These are phyloP conservation scores for Hydnomerulius pinastri DNA, from an alignment of 768 basidiomycete species.

Conservation along the genomic window DNA sequence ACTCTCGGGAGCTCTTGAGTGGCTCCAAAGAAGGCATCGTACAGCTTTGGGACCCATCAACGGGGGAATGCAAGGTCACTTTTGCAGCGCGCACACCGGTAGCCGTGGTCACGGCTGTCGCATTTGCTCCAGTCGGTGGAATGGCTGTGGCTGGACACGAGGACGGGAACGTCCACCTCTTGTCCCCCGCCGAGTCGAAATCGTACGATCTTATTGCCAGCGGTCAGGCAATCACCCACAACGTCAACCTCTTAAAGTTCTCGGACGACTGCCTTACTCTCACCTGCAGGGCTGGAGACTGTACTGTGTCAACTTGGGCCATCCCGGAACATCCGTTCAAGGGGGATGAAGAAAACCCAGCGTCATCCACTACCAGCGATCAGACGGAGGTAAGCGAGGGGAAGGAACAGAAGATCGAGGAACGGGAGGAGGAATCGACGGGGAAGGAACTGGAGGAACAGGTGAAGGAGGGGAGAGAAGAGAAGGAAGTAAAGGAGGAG, in stretches of 20 bases:
- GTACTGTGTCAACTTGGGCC: not conserved
- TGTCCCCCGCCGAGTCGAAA: not conserved
- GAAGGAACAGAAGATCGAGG: too few species aligned
- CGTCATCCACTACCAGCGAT: not conserved
- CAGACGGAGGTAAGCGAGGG: too few species aligned
- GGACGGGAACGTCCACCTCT: constrained; percentile 9
- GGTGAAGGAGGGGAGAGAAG: too few species aligned
- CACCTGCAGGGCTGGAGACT: constrained; percentile 1
- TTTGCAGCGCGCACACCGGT: not conserved
- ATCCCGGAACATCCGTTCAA: not conserved
- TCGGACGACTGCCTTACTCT: constrained; percentile 3
- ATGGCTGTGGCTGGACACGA: constrained; percentile 4
- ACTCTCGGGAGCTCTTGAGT: constrained; percentile 12
- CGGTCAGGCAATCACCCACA: not conserved
- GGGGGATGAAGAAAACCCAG: not conserved
- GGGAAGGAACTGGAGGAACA: too few species aligned
- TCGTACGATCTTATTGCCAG: constrained; percentile 6
- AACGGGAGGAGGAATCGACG: too few species aligned
- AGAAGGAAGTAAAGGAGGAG: too few species aligned
- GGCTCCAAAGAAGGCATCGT: constrained; percentile 8
- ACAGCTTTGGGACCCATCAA: constrained; percentile 12
- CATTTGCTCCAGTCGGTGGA: constrained; percentile 5
- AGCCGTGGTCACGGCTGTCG: constrained; percentile 7
- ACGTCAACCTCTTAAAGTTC: not conserved
- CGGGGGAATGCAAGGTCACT: constrained; percentile 8